Conservation (phyloP, 441 rosid species). For the Erodium texanum region DNA sequence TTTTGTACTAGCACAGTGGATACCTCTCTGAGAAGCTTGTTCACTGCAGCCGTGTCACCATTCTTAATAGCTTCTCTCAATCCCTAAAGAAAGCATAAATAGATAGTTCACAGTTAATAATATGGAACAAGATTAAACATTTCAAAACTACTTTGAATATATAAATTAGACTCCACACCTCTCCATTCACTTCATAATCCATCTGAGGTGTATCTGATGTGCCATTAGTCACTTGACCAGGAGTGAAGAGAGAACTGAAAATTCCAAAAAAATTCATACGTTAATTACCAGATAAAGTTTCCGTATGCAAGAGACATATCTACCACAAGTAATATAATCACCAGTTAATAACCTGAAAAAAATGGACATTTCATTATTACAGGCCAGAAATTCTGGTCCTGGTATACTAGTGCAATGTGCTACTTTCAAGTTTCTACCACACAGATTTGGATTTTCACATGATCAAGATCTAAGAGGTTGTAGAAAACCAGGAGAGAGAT, state of each 20-base stretch:
- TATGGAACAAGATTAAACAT: constrained; percentile 1
- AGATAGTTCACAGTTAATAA: background rate
- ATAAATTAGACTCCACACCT: constrained; percentile 39
- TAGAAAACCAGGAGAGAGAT: too few species aligned
- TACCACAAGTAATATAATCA: too few species aligned
- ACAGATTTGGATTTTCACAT: too few species aligned
- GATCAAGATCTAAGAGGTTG: too few species aligned
- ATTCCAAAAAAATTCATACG: constrained; percentile 6
- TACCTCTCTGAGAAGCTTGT: constrained; percentile 78
- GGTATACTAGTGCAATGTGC: too few species aligned
- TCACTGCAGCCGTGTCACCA: constrained; percentile 66
- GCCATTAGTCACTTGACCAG: constrained; percentile 36
- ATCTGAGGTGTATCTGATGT: constrained; percentile 39
- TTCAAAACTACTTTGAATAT: background rate
- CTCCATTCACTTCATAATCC: constrained; percentile 79
- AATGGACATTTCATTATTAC: too few species aligned
- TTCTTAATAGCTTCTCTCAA: constrained; percentile 91
- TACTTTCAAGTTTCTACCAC: too few species aligned
- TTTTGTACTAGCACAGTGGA: constrained; percentile 12
- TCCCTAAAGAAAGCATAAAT: constrained; percentile 41
- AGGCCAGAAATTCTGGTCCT: too few species aligned
- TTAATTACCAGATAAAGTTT: constrained; percentile 13
- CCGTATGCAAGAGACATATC: background rate
- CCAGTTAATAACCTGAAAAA: too few species aligned
- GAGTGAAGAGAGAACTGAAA: constrained; percentile 51